Conservation (phyloP, 805 yeast genomes). For the Candida parachauliodes region DNA sequence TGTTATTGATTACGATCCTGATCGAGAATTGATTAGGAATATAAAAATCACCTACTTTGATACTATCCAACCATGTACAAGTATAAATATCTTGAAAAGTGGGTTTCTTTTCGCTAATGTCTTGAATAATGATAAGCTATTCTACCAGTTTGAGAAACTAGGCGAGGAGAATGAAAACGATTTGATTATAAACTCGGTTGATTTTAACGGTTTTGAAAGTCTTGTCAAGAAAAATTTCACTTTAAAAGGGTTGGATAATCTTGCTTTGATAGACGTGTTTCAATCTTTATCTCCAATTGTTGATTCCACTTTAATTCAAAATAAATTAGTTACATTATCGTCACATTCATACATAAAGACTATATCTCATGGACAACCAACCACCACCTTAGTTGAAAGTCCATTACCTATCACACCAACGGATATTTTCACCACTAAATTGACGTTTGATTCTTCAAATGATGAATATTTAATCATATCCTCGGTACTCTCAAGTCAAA, state of each 20-base stretch:
- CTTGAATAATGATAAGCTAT: constrained; percentile 56
- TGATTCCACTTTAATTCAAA: constrained; percentile 13
- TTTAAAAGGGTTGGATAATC: constrained; percentile 45
- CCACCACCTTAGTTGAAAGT: constrained; percentile 64
- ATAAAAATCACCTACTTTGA: constrained; percentile 70
- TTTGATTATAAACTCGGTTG: constrained; percentile 9
- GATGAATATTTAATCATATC: constrained; percentile 69
- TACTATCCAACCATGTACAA: constrained; percentile 57
- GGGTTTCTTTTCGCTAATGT: constrained; percentile 74
- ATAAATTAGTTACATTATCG: constrained; percentile 24
- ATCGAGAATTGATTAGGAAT: constrained; percentile 38
- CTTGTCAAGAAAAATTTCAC: constrained; percentile 4
- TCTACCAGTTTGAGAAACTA: constrained; percentile 76
- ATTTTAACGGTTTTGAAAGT: constrained; percentile 7
- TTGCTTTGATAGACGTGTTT: constrained; percentile 53
- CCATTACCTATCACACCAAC: constrained; percentile 66
- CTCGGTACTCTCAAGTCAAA: constrained; percentile 51
- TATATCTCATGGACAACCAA: constrained; percentile 55
- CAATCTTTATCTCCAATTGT: constrained; percentile 52
- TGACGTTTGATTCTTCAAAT: constrained; percentile 37
- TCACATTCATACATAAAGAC: constrained; percentile 46
- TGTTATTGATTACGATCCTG: constrained; percentile 46
- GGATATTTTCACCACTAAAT: constrained; percentile 61
- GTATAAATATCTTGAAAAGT: constrained; percentile 59
- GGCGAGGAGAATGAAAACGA: constrained; percentile 50